Conservation (phyloP, 148 eudicot genomes). For the Cornus kousa region DNA sequence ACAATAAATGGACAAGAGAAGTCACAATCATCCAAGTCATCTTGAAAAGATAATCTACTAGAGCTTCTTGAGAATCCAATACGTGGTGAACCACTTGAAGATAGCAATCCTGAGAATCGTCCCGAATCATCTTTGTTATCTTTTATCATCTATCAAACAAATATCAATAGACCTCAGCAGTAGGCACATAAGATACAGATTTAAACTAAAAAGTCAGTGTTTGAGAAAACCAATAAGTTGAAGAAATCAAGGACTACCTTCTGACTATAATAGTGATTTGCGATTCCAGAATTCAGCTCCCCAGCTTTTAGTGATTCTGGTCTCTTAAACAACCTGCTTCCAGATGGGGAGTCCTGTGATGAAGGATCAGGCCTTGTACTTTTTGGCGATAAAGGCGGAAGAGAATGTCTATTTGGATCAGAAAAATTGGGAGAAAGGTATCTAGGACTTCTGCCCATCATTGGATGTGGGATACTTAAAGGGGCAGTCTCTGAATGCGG, state of each 20-base stretch:
- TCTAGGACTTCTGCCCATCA: constrained; percentile 69
- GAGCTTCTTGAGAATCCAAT: constrained; percentile 85
- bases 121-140: constrained; percentile 90
- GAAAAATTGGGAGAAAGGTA: constrained; percentile 89
- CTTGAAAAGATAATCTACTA: constrained; percentile 85
- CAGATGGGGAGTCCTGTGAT: constrained; percentile 75
- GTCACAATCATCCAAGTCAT: constrained; percentile 81
- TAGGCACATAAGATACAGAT: constrained; percentile 7
- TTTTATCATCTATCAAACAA: constrained; percentile 49
- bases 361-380: constrained; percentile 53
- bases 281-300: constrained; percentile 46
- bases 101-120: constrained; percentile 81
- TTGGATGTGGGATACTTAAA: constrained; percentile 78
- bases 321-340: constrained; percentile 59
- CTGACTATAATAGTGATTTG: constrained; percentile 45
- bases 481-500: constrained; percentile 74
- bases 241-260: constrained; percentile 47
- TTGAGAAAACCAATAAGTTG: neutral
- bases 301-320: constrained; percentile 51
- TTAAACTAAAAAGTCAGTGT: constrained; percentile 2
- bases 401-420: constrained; percentile 71
- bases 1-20: constrained; percentile 88
- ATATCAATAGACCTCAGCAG: constrained; percentile 18
- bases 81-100: constrained; percentile 86
- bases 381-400: constrained; percentile 83